Evolutionary conservation across 306 rosid genomes (phyloP).

Genomic region (Malus fusca): DNA sequence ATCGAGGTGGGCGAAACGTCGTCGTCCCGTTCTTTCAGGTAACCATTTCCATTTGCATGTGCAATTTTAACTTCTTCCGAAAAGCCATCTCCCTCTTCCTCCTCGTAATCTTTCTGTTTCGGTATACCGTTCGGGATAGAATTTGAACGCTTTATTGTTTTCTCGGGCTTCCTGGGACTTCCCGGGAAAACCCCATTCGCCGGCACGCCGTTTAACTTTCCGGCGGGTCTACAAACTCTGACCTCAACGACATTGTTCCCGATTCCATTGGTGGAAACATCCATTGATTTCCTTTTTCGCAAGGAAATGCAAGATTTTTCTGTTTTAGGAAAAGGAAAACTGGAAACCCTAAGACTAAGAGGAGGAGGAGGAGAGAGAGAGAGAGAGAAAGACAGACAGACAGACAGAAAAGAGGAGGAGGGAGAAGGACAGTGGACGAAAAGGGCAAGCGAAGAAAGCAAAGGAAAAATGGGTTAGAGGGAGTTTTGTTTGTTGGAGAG

Average conservation of each 20-base stretch:
- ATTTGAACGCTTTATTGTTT: neutral
- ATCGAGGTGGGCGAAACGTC: neutral
- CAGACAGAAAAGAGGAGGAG: too few relatives aligned
- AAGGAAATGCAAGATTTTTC: neutral
- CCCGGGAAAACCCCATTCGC: neutral
- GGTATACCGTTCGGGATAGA: neutral
- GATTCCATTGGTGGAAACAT: neutral
- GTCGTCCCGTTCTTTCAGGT: neutral
- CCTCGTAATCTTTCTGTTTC: neutral
- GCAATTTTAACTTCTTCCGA: neutral
- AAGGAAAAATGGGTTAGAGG: neutral
- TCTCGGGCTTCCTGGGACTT: neutral
- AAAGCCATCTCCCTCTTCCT: neutral
- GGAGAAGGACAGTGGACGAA: neutral
- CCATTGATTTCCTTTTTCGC: slow-evolving; percentile 1
- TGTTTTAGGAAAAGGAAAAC: neutral
- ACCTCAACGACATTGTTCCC: neutral
- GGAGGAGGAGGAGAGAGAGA: neutral
- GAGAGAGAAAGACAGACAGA: neutral
- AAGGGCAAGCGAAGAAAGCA: slow-evolving; percentile 7
- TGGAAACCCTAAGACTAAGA: neutral
- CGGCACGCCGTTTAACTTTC: neutral
- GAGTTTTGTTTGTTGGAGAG: neutral
- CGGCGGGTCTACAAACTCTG: neutral
- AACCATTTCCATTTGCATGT: neutral